Percentiles rank a stretch among this genome's conserved stretches.
Evolutionary conservation across 2,329 filamentous ascomycete species (phyloP).

Genomic region (Alternaria longipes): DNA sequence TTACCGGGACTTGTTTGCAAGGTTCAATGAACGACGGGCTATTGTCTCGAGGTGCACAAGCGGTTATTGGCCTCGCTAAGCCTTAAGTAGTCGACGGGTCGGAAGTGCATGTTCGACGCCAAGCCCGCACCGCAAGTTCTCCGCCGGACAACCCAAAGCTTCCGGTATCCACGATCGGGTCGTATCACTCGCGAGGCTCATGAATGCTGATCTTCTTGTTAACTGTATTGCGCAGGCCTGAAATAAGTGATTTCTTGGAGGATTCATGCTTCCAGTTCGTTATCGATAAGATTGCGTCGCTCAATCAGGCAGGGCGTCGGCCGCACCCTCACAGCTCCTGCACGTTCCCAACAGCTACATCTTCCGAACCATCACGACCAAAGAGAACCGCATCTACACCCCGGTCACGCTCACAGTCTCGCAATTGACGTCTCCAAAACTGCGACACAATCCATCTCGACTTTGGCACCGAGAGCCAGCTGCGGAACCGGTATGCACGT

Average conservation of each 20-base stretch:
- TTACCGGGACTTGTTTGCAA: neutral
- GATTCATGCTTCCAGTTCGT: neutral
- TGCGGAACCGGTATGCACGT: neutral
- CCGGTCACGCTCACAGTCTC: neutral
- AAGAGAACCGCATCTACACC: neutral
- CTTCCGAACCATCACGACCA: neutral
- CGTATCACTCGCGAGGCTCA: neutral
- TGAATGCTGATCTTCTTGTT: neutral
- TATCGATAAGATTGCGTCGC: neutral
- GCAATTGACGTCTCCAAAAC: neutral
- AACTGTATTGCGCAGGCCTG: neutral
- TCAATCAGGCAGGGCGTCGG: neutral
- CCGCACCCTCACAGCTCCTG: neutral
- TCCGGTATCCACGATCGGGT: neutral
- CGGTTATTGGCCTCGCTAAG: neutral
- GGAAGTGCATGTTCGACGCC: neutral
- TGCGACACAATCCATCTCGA: neutral
- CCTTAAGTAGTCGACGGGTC: neutral
- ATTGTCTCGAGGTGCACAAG: neutral
- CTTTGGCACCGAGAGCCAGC: neutral
- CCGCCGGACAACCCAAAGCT: conserved; percentile 1
- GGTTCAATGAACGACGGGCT: neutral
- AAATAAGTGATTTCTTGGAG: neutral
- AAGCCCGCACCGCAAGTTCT: conserved; percentile 2
- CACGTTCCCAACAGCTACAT: neutral